Evolutionary conservation across 371 early-diverging fungal species (phyloP).

Genomic region (Apophysomyces elegans): DNA sequence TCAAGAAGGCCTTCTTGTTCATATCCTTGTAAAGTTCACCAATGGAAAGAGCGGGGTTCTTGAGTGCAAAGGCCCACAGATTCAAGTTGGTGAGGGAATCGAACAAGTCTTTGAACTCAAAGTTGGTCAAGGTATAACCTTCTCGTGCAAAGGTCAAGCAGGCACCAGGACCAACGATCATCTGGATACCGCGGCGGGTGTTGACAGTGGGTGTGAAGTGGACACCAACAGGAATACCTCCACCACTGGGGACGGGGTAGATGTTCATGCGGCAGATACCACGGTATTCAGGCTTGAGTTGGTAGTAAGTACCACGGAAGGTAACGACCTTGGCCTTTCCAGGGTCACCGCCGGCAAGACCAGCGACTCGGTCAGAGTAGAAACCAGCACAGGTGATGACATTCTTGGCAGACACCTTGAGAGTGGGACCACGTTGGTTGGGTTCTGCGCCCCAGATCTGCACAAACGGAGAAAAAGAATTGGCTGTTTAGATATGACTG

Average conservation of each 20-base stretch:
- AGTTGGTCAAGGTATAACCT: conserved; percentile 37
- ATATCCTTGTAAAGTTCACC: conserved; percentile 56
- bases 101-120: conserved; percentile 38
- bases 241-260: conserved; percentile 56
- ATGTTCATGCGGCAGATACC: conserved; percentile 55
- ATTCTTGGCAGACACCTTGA: conserved; percentile 51
- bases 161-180: conserved; percentile 58
- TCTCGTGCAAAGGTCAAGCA: conserved; percentile 55
- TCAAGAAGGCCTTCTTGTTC: conserved; percentile 52
- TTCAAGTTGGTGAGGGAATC: conserved; percentile 45
- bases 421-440: conserved; percentile 48
- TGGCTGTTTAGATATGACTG: too few species aligned
- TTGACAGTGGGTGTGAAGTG: conserved; percentile 55
- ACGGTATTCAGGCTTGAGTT: conserved; percentile 53
- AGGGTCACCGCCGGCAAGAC: conserved; percentile 51
- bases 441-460: conserved; percentile 53
- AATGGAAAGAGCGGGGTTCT: conserved; percentile 47
- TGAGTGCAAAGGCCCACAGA: conserved; percentile 51
- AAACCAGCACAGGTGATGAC: conserved; percentile 58
- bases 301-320: conserved; percentile 56
- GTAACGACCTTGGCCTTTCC: conserved; percentile 47
- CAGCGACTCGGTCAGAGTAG: conserved; percentile 54
- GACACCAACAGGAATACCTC: conserved; percentile 56
- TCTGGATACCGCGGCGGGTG: conserved; percentile 50
- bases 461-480: not conserved